These are phyloP conservation scores for Zymoseptoria ardabiliae DNA, from an alignment of 2,329 filamentous ascomycete species.

Conservation along the genomic window DNA sequence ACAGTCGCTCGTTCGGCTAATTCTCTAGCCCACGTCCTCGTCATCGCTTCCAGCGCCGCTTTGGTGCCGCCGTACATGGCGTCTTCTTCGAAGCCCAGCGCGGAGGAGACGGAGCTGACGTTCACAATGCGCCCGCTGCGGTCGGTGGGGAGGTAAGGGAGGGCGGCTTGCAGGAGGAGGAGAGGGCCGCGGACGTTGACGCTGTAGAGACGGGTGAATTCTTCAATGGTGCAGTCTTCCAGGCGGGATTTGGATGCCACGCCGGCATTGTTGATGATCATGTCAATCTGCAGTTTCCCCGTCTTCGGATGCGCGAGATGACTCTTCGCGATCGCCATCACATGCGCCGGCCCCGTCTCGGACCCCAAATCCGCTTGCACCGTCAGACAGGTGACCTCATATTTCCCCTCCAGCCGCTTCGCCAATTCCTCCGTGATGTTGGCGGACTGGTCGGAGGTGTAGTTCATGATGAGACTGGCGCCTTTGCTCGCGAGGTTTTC, in stretches of 20 bases:
- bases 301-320: constrained; percentile 51
- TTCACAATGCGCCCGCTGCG: constrained; percentile 60
- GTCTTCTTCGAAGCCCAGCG: constrained; percentile 51
- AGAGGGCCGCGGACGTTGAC: constrained; percentile 79
- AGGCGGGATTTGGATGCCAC: constrained; percentile 56
- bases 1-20: constrained; percentile 55
- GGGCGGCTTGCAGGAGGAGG: constrained; percentile 65
- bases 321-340: constrained; percentile 53
- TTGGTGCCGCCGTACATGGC: constrained; percentile 60
- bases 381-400: constrained; percentile 54
- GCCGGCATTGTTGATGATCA: constrained; percentile 83
- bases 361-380: constrained; percentile 67
- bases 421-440: constrained; percentile 48
- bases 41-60: constrained; percentile 61
- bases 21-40: constrained; percentile 59
- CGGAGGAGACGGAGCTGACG: constrained; percentile 51
- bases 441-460: constrained; percentile 57
- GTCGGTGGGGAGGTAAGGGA: constrained; percentile 62
- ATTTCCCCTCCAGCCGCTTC: constrained; percentile 44
- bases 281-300: constrained; percentile 62
- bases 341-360: constrained; percentile 51
- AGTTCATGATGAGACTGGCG: constrained; percentile 61
- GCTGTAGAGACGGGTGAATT: constrained; percentile 66
- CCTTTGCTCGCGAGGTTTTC: constrained; percentile 68
- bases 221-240: constrained; percentile 53